These are phyloP conservation scores for Apiospora kogelbergensis DNA, from an alignment of 2,329 filamentous ascomycete genomes.

Conservation along the genomic window DNA sequence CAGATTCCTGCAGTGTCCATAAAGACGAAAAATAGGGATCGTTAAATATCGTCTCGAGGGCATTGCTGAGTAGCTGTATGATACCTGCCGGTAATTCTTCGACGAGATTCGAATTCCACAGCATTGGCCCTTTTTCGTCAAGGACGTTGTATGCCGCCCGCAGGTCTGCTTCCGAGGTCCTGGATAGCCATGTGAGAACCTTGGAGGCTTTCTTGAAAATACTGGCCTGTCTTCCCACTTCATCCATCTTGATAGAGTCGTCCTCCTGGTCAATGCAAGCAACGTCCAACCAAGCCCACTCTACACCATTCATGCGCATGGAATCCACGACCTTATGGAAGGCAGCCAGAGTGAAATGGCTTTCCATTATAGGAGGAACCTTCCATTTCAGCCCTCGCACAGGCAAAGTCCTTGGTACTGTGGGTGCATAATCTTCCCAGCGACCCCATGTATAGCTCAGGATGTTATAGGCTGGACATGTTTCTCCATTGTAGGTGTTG, in stretches of 20 bases:
- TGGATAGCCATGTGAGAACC: conserved; percentile 7
- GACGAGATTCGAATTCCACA: background rate
- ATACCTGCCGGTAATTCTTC: no score
- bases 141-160: background rate
- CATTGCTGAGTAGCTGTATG: background rate
- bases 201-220: conserved; percentile 6
- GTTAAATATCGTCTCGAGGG: background rate
- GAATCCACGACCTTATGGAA: background rate
- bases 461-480: conserved; percentile 8
- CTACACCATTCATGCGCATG: background rate
- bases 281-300: conserved; percentile 9
- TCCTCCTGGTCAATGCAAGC: conserved; percentile 12
- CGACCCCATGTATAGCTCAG: conserved; percentile 13
- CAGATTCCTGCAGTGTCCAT: conserved; percentile 11
- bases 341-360: background rate
- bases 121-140: no score
- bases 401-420: no score
- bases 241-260: conserved; percentile 6
- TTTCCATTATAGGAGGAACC: background rate
- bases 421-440: background rate
- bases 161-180: background rate
- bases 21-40: conserved; percentile 11
- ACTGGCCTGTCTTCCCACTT: conserved; percentile 9
- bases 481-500: conserved; percentile 1
- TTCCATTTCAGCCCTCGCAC: background rate